These are phyloP conservation scores for Miamiensis avidus DNA, from an alignment of 169 alveolate species.

Conservation along the genomic window DNA sequence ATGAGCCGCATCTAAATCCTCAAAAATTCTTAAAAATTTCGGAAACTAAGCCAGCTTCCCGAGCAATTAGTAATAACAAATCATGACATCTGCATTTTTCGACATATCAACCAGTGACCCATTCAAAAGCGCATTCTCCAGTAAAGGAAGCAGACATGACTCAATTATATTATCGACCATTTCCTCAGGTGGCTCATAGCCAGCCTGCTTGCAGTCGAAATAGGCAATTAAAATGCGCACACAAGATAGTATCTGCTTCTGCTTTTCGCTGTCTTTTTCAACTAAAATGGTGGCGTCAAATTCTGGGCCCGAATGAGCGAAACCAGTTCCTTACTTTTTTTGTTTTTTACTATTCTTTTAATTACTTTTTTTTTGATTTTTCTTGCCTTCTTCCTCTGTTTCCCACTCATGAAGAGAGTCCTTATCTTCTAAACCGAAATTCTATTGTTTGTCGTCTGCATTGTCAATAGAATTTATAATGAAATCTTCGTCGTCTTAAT, in stretches of 20 bases:
- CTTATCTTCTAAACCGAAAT: no score
- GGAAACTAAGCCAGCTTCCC: conserved; percentile 56
- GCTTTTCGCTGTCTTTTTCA: neutral
- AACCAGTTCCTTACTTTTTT: neutral
- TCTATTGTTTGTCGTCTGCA: no score
- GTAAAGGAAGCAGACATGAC: conserved; percentile 77
- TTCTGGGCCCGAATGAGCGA: neutral
- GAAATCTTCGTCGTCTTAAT: neutral
- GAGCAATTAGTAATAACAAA: conserved; percentile 67
- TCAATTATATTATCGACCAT: conserved; percentile 56
- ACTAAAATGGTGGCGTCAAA: neutral
- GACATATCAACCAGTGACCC: conserved; percentile 82
- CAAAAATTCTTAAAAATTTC: conserved; percentile 49
- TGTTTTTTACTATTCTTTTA: no score
- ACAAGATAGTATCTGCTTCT: neutral
- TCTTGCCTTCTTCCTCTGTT: neutral
- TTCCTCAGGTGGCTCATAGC: neutral
- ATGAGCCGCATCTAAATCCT: conserved; percentile 71
- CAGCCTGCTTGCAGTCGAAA: neutral
- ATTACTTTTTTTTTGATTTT: no score
- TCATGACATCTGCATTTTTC: conserved; percentile 71
- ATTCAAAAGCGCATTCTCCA: conserved; percentile 81
- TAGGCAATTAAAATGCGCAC: no score
- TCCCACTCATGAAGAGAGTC: neutral
- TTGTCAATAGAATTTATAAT: no score